A percentile compares a stretch with the other conserved stretches of the same genome.
Evolutionary conservation across 2,329 filamentous ascomycete species (phyloP).

Genomic region (Cladophialophora exuberans): DNA sequence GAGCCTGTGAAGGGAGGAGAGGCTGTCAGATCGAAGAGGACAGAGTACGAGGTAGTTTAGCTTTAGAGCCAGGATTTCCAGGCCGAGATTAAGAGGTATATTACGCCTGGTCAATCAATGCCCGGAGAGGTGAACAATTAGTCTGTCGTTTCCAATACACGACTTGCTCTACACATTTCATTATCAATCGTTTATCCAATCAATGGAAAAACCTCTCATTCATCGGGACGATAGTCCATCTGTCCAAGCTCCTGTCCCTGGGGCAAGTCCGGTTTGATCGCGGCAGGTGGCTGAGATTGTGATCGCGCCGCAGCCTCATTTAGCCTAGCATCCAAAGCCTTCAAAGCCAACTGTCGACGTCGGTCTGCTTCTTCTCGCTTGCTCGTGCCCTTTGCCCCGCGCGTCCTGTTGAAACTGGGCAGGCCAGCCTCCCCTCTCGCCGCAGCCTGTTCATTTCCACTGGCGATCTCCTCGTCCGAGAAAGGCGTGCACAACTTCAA

Average conservation of each 20-base stretch:
- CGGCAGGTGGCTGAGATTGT: constrained; percentile 41
- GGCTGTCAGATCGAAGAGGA: too few relatives aligned
- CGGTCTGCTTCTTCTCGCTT: constrained; percentile 91
- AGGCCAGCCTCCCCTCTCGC: constrained; percentile 64
- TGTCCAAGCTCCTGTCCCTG: constrained; percentile 39
- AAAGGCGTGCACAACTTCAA: constrained; percentile 83
- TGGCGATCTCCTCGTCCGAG: constrained; percentile 75
- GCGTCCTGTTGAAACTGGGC: constrained; percentile 60
- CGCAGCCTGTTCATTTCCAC: constrained; percentile 71
- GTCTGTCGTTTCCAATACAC: too few relatives aligned
- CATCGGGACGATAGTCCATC: constrained; percentile 49
- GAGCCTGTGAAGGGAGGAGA: too few relatives aligned
- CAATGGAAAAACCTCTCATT: constrained; percentile 25
- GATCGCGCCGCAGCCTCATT: constrained; percentile 73
- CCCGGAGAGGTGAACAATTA: too few relatives aligned
- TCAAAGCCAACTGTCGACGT: constrained; percentile 82
- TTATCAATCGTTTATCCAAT: not conserved
- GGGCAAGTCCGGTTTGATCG: constrained; percentile 37
- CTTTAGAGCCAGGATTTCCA: too few relatives aligned
- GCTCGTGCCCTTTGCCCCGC: constrained; percentile 54
- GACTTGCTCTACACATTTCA: too few relatives aligned
- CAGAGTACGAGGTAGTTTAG: too few relatives aligned
- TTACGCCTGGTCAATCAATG: too few relatives aligned
- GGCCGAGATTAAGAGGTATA: too few relatives aligned
- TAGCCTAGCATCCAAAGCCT: constrained; percentile 87